These are phyloP conservation scores for Pyrenochaeta sp. DNA, from an alignment of 2,329 filamentous ascomycete species.

Conservation along the genomic window DNA sequence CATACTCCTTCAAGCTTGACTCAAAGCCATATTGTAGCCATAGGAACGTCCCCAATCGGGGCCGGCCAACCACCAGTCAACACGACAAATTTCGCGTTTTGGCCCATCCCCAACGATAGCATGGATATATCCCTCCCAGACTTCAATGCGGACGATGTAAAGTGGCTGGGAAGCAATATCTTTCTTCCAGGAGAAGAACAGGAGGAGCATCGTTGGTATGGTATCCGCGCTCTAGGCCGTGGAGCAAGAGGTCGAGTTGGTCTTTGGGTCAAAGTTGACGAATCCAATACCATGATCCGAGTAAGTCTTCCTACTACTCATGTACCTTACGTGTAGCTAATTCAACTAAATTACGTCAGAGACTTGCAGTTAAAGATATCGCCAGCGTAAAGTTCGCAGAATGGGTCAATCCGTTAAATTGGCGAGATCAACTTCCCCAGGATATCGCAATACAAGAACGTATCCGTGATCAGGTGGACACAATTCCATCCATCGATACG, in stretches of 20 bases:
- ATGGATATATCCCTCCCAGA: neutral
- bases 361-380: neutral
- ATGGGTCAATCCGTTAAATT: constrained; percentile 12
- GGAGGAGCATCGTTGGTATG: neutral
- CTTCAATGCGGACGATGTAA: neutral
- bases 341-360: too few species aligned
- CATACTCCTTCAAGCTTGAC: too few species aligned
- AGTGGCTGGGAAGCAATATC: neutral
- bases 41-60: too few species aligned
- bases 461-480: constrained; percentile 1
- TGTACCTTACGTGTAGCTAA: too few species aligned
- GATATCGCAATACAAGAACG: constrained; percentile 15
- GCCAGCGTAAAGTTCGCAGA: neutral
- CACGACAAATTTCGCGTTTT: neutral
- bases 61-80: neutral
- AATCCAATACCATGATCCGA: neutral
- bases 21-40: too few species aligned
- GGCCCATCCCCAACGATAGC: neutral
- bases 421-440: constrained; percentile 14
- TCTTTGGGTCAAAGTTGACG: neutral
- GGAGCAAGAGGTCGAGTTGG: neutral
- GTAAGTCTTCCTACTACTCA: neutral
- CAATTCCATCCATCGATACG: constrained; percentile 5
- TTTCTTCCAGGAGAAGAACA: neutral
- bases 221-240: neutral